Base-by-base conservation (phyloP, 2,329 filamentous ascomycete species). In the Aureobasidium melanogenum region DNA sequence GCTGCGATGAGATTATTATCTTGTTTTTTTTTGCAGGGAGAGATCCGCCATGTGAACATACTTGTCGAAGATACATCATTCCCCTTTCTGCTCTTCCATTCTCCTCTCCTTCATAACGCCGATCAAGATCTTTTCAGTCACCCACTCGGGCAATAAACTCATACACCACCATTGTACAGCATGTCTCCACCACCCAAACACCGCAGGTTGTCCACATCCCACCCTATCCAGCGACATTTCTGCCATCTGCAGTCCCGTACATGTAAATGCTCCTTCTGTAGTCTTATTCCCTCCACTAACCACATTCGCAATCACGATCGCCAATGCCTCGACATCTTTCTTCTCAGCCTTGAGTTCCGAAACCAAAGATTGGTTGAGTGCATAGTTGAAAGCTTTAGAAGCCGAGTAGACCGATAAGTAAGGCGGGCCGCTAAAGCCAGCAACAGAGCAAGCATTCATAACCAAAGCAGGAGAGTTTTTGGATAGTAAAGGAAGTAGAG, bases 381-480 rank as follows among this genome's bases (percentile, higher is more conserved):
- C 68, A 50, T 73, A 71, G 43, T 77, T 71, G 66, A 77, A 82
- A 3, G 72, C 75, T 69, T 83, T 83, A 26, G 74, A 71, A 0
- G 71, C 73, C 10, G 73, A 70, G 68, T 83, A 84, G 2, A 76
- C 66, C 10, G 69, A 67, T 1, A 82, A 63, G 63, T 78, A 78
- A 0, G 82, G 82, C 14, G 80, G 62, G 0, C 78, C 78, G 15
- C 72, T 66, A 50, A 67, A 62, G 3, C 78, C 75, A 2, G 77
- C 71, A 4, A 78, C 64, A 4, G 78, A 81, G 6, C 79, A 77
- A 36, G 83, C 72, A 65, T 80, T 83, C 64, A 85, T 58, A 56
- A 84, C 71, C 6, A 84, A 69, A 1, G 74, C 70, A 0, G 80
- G 79, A 0, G 67, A 64, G 58, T 73, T 75, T 24, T 68, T 68